Evolutionary conservation across 2,329 filamentous ascomycete genomes (phyloP), one percentile per base, ranked within the genome.

Genomic region (Fusarium sp.): DNA sequence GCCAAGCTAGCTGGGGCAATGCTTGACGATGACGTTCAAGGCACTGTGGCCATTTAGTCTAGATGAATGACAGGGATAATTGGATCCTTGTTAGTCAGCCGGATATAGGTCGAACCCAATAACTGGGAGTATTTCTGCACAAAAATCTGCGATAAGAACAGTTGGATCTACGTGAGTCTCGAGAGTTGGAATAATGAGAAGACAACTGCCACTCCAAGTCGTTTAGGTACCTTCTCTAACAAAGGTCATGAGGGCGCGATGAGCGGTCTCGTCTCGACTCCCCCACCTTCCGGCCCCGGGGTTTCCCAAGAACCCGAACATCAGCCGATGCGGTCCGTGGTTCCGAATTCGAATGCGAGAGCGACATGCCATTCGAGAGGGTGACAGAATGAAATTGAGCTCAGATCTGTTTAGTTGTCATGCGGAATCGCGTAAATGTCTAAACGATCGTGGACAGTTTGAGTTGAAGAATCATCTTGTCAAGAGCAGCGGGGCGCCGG

Each of bases 11-110:
- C 62, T 70, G 70, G 73, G 63, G 47, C 50, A 56, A 63, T 38
- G 33, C 52, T 67, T 31, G 29, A 31, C 52, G 63, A 77, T 77
- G 76, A 77, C 75, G 76, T 77, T 77, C 70, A 40, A 69, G 74
- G 74, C 57, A 50, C 54, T 59, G 62, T 40, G 56, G 31, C 29
- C 50, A 57, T 65, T 35, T 7, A 58, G 62, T 47, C 16, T 38
- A 35, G 33, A 36, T 61, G 57, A 38, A 65, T 25, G 36, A 65
- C 63, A 70, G 69, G 66, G 62, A 52, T 69, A 22, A 35, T 60
- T 56, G 35, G 50, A 59, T 25, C 45, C 59, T 59, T 61, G 66
- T 78, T 75, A 78, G 71, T 78, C 63, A 77, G 70, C 75, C n/a
- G 33, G 38, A 47, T 45, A 60, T 33, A 38, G 20, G 31, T 35